phyloP scores from a whole-genome alignment of 805 yeast genomes.

The Pichia heedii region DNA sequence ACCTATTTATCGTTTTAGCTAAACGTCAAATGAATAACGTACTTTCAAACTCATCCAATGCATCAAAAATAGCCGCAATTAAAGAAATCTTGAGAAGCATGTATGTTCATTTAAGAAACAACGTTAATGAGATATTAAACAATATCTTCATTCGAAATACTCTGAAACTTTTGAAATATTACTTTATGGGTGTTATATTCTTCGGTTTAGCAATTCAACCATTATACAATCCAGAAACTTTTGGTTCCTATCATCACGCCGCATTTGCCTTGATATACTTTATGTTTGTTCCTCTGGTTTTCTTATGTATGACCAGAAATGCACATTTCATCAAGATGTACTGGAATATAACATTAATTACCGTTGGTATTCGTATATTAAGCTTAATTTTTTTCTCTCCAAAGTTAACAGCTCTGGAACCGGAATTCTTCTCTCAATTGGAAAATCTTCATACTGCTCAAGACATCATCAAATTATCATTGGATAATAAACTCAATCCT shows the following conservation, averaged over 20 bases:
- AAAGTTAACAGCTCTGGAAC: not conserved
- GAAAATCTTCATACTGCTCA: not conserved
- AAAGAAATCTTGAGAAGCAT: too few relatives aligned
- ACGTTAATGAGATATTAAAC: not conserved
- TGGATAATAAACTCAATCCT: not conserved
- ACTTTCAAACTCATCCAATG: not conserved
- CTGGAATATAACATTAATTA: not conserved
- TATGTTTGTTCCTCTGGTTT: not conserved
- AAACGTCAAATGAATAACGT: not conserved
- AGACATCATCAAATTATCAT: not conserved
- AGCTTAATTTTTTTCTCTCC: not conserved
- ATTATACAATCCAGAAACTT: not conserved
- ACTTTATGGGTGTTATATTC: too few relatives aligned
- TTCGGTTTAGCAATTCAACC: not conserved
- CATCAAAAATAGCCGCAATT: not conserved
- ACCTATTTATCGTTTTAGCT: not conserved
- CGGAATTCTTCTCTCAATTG: not conserved
- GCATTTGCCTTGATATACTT: not conserved
- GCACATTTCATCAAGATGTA: not conserved
- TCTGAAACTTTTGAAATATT: not conserved
- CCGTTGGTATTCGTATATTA: not conserved
- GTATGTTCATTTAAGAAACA: not conserved
- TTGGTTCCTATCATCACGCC: not conserved
- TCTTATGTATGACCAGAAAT: too few relatives aligned
- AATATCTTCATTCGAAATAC: not conserved